phyloP scores from a whole-genome alignment of 768 basidiomycete species.

The Mycena vitilis region DNA sequence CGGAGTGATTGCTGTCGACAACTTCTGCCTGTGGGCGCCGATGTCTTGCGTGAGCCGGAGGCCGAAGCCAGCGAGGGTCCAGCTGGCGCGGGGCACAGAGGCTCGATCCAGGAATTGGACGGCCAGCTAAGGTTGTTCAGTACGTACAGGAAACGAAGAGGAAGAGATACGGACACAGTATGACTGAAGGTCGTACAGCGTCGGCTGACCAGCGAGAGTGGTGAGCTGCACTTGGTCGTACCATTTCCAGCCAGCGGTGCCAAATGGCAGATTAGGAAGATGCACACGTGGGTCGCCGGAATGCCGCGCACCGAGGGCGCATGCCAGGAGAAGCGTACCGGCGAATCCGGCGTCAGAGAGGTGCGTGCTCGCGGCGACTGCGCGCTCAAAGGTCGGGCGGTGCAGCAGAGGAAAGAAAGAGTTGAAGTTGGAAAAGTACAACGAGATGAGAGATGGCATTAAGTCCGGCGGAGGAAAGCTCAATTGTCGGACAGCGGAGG shows the following conservation, averaged over 20 bases:
- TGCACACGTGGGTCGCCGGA: slow-evolving; percentile 55
- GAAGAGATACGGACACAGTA: background rate
- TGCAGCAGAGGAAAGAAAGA: background rate
- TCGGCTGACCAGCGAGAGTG: slow-evolving; percentile 36
- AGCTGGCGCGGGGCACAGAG: slow-evolving; percentile 42
- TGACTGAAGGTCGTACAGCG: background rate
- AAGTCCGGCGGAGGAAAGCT: background rate
- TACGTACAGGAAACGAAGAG: no score
- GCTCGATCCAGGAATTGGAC: slow-evolving; percentile 46
- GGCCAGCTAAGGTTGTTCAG: slow-evolving; percentile 8
- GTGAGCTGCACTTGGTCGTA: slow-evolving; percentile 63
- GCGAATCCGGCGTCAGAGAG: background rate
- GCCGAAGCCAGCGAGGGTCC: slow-evolving; percentile 54
- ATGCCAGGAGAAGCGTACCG: background rate
- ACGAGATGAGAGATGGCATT: background rate
- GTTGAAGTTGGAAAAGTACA: background rate
- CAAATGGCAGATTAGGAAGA: slow-evolving; percentile 49
- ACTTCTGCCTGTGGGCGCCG: slow-evolving; percentile 54
- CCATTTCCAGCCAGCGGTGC: slow-evolving; percentile 70
- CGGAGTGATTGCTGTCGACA: slow-evolving; percentile 36
- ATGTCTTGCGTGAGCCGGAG: slow-evolving; percentile 57
- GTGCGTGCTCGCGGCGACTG: background rate
- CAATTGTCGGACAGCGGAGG: background rate
- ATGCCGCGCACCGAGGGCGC: background rate
- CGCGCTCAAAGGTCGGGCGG: background rate